phyloP scores from a whole-genome alignment of 371 early-diverging fungal species.

The Actinomortierella ambigua region DNA sequence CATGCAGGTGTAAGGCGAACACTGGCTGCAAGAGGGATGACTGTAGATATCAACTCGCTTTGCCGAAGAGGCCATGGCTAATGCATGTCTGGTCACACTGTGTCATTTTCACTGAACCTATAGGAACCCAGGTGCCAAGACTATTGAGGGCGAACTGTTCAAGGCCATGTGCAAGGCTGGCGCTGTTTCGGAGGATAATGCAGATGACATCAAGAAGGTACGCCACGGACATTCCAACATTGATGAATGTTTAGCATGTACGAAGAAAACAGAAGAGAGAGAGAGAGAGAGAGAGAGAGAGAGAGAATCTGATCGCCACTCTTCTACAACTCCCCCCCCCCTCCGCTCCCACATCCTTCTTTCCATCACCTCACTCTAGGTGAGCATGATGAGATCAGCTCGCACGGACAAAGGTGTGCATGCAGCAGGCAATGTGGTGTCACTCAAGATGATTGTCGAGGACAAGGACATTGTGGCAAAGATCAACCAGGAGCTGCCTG shows the following conservation, averaged over 20 bases:
- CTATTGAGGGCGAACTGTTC: constrained; percentile 85
- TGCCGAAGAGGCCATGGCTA: background rate
- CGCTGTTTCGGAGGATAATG: constrained; percentile 77
- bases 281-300: background rate
- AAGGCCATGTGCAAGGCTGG: constrained; percentile 75
- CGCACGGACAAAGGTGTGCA: constrained; percentile 99
- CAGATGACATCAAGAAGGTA: constrained; percentile 81
- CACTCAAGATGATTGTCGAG: constrained; percentile 87
- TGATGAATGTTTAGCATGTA: background rate
- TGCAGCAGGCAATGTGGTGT: constrained; percentile 96
- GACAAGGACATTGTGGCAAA: constrained; percentile 72
- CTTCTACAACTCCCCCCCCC: background rate
- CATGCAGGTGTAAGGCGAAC: constrained; percentile 93
- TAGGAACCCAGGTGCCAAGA: constrained; percentile 72
- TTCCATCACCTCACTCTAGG: constrained; percentile 45
- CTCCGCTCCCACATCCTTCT: background rate
- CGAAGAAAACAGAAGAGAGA: background rate
- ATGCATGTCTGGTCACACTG: background rate
- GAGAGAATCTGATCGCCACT: background rate
- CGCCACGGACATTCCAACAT: background rate
- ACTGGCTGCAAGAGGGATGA: background rate
- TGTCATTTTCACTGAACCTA: background rate
- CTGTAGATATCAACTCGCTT: background rate
- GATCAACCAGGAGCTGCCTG: constrained; percentile 78
- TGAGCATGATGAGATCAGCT: constrained; percentile 85